Base-by-base conservation (phyloP, 1,139 yeast genomes). In the Yamadazyma conglobata region DNA sequence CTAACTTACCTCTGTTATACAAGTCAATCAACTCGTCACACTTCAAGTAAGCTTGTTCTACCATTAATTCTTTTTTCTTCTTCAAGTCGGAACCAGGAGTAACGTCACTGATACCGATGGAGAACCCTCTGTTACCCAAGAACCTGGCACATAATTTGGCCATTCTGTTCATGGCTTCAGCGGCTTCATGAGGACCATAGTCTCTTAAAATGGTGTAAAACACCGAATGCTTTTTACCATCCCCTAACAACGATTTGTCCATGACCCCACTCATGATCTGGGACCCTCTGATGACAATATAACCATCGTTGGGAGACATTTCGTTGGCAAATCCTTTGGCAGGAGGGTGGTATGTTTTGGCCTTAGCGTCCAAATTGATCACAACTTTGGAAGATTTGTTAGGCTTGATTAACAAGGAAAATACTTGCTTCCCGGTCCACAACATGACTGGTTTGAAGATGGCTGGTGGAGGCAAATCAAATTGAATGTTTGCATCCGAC, bases 351-450 rank as follows among this genome's bases (percentile, higher is more conserved):
- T 73, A 91, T 0, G 96, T 88, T 54, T 91, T 91, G 57, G 87
- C 87, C 52, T 89, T 91, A 10, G 97, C 96, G 52, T 91, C 97
- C 44, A 93, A 66, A 52, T 93, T 93, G 50, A 93, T 88, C 10
- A 83, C 68, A 18, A 93, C 95, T 5, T 83, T 82, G 4, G 91
- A 80, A 4, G 65, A 37, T 30, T 64, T 69, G 57, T 85, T 91
- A 28, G 98, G 98, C 46, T 71, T 79, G 49, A 93, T 93, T 43
- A 93, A 69, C 37, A 91, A 57, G 24, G 95, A 82, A 55, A 89
- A 93, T 1, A 93, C 79, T 58, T 93, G 99, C 53, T 93, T 93
- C 36, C 98, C 99, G 0, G 98, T 89, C 99, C 98, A 93, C 47
- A 91, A 60, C 56, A 73, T 78, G 20, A 72, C 80, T 3, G 99